phyloP scores from a whole-genome alignment of 2,329 filamentous ascomycete species.

The Aureobasidium sp. region DNA sequence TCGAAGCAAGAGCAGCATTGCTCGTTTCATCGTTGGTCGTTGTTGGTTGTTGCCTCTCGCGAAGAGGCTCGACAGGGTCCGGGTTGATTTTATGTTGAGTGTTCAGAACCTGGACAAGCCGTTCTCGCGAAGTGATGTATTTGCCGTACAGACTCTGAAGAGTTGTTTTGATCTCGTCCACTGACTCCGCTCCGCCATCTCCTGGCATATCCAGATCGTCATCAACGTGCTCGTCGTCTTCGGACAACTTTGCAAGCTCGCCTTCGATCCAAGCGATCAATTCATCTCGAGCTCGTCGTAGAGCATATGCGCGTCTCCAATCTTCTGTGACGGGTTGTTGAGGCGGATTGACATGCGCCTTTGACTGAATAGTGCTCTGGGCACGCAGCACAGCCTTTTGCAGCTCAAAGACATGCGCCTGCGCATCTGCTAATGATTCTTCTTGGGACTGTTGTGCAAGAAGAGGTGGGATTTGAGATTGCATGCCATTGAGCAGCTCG shows the following conservation, averaged over 20 bases:
- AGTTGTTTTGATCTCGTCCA: neutral
- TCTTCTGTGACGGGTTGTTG: neutral
- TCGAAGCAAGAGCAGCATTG: neutral
- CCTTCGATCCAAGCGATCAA: slow-evolving; percentile 15
- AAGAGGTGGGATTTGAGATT: neutral
- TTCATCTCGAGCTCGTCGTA: slow-evolving; percentile 12
- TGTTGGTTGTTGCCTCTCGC: neutral
- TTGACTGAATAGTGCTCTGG: neutral
- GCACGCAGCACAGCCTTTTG: slow-evolving; percentile 15
- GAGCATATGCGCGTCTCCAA: slow-evolving; percentile 4
- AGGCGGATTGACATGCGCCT: neutral
- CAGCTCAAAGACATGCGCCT: slow-evolving; percentile 8
- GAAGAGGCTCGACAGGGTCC: neutral
- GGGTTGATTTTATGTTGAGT: neutral
- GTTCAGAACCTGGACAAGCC: neutral
- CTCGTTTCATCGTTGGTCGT: neutral
- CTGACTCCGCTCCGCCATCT: neutral
- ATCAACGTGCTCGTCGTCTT: neutral
- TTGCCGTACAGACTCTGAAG: neutral
- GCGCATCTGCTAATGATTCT: neutral
- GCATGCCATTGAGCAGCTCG: neutral
- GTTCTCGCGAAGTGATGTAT: slow-evolving; percentile 2
- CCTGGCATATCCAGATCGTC: neutral
- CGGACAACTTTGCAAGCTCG: slow-evolving; percentile 13
- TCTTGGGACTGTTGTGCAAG: neutral